Conservation (phyloP, 306 rosid species). For the Corylus avellana region DNA sequence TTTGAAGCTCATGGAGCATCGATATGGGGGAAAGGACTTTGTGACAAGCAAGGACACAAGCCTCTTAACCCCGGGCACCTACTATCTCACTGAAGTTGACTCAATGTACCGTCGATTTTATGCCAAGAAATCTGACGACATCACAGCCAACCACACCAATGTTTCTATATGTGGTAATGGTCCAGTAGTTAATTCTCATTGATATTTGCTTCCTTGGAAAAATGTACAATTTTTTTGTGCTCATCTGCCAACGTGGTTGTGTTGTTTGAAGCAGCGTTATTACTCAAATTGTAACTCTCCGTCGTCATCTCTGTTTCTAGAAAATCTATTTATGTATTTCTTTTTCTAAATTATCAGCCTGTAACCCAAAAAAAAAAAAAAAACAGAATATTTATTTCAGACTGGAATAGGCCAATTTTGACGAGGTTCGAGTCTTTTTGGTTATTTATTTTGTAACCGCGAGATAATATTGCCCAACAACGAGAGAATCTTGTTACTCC, state of each 20-base stretch:
- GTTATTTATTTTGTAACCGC: no score
- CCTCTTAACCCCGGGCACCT: constrained; percentile 77
- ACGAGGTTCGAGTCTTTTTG: no score
- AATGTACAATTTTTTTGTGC: no score
- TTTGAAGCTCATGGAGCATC: constrained; percentile 87
- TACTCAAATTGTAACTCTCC: neutral
- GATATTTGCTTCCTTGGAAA: constrained; percentile 7
- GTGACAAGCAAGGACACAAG: constrained; percentile 81
- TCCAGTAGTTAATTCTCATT: constrained; percentile 58
- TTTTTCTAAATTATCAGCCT: neutral
- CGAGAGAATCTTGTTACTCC: no score
- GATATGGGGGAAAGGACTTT: constrained; percentile 86
- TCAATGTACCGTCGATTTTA: constrained; percentile 83
- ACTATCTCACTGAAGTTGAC: constrained; percentile 94
- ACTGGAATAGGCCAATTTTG: no score
- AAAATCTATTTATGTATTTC: no score
- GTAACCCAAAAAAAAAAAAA: no score
- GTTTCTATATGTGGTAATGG: constrained; percentile 36
- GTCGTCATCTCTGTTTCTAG: neutral
- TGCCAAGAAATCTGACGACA: constrained; percentile 42
- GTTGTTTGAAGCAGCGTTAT: neutral
- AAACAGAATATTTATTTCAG: no score
- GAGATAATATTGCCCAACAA: no score
- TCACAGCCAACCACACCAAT: neutral
- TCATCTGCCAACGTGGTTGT: neutral